Conservation (phyloP, 2,329 filamentous ascomycete species). For the Colletotrichum sp. region DNA sequence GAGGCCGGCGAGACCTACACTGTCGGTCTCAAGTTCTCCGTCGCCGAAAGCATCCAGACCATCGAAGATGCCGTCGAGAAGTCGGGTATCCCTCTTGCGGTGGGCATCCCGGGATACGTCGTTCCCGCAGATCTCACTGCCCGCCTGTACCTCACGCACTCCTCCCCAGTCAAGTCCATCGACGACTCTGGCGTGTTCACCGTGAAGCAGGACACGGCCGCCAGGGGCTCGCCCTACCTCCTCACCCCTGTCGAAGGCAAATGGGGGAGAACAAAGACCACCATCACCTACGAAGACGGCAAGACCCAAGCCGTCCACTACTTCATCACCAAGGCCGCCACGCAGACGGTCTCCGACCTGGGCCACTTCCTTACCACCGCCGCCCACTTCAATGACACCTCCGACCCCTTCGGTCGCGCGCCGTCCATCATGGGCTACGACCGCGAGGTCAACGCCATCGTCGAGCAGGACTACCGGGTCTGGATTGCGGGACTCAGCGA, state of each 20-base stretch:
- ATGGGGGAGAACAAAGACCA: constrained; percentile 56
- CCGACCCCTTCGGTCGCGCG: constrained; percentile 58
- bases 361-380: constrained; percentile 59
- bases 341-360: constrained; percentile 48
- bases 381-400: constrained; percentile 55
- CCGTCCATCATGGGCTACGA: constrained; percentile 65
- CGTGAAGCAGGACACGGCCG: neutral
- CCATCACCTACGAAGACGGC: constrained; percentile 51
- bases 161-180: constrained; percentile 44
- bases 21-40: constrained; percentile 57
- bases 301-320: constrained; percentile 61
- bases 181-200: constrained; percentile 39
- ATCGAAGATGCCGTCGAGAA: constrained; percentile 48
- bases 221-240: constrained; percentile 35
- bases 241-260: constrained; percentile 45
- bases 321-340: constrained; percentile 53
- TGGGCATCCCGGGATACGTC: constrained; percentile 61
- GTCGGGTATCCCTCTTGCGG: constrained; percentile 51
- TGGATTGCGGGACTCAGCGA: constrained; percentile 67
- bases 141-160: constrained; percentile 48
- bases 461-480: constrained; percentile 53
- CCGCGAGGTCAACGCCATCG: constrained; percentile 46
- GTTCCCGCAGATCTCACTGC: constrained; percentile 52
- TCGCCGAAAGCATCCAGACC: constrained; percentile 47
- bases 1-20: constrained; percentile 48